Percentiles rank a stretch among this genome's conserved stretches.
These are phyloP conservation scores for Rosa chinensis DNA, from an alignment of 306 rosid species.

Conservation along the genomic window DNA sequence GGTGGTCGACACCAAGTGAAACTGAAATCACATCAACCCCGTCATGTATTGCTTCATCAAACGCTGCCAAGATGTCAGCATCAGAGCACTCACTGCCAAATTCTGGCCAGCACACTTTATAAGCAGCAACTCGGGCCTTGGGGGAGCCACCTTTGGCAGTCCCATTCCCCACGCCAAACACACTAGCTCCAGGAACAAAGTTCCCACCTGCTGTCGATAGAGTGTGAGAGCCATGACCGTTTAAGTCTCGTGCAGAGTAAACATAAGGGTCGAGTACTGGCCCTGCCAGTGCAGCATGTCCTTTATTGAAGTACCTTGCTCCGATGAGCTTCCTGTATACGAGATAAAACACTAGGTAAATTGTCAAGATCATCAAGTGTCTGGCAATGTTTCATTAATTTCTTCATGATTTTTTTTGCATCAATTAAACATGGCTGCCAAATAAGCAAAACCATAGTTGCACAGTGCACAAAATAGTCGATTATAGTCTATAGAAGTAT, in stretches of 20 bases:
- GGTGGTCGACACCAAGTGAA: slow-evolving; percentile 40
- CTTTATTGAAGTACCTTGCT: slow-evolving; percentile 74
- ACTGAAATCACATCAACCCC: slow-evolving; percentile 69
- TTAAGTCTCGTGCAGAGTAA: slow-evolving; percentile 40
- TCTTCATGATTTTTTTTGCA: no score
- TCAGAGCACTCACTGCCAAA: slow-evolving; percentile 40
- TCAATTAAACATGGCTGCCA: no score
- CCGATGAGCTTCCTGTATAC: slow-evolving; percentile 68
- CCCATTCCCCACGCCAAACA: slow-evolving; percentile 57
- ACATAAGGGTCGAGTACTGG: neutral
- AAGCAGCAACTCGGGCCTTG: slow-evolving; percentile 58
- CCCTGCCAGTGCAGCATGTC: slow-evolving; percentile 23
- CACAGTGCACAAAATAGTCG: no score
- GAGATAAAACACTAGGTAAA: no score
- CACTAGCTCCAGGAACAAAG: slow-evolving; percentile 47
- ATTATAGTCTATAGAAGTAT: no score
- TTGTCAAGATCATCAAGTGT: no score
- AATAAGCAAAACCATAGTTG: no score
- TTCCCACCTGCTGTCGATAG: slow-evolving; percentile 69
- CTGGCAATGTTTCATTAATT: no score
- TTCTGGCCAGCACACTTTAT: slow-evolving; percentile 73
- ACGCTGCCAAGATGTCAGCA: slow-evolving; percentile 54
- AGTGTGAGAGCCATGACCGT: slow-evolving; percentile 83
- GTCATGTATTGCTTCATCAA: slow-evolving; percentile 69
- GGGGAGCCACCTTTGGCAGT: slow-evolving; percentile 88